Evolutionary conservation across 2,329 filamentous ascomycete genomes (phyloP), one percentile per base, ranked within the genome.

Genomic region (Colletotrichum sansevieriae): DNA sequence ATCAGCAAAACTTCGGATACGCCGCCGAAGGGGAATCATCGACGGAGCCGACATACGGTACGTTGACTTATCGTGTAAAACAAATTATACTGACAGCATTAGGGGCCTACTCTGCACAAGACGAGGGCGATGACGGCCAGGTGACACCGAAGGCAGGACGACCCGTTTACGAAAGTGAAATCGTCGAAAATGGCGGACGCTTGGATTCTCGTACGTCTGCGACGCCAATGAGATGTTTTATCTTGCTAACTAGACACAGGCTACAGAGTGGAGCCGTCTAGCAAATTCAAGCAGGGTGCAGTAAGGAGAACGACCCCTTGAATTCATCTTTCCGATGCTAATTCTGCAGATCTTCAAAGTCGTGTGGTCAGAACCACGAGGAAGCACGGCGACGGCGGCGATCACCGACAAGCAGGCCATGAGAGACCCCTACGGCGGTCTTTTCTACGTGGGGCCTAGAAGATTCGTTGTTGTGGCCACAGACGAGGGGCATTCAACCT

Each of bases 381-480:
- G 85, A 10, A 70, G 74, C 20, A 47, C 35, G 11, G 76, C 76
- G 13, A 77, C 78, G 11, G 73, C 72, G 44, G 63, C 76, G 3
- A 72, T 74, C 1, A 78, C 75, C 8, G 79, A 75, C 25, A 76
- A 73, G 46, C 74, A 77, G 5, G 78, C 76, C 35, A 77, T 78
- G 22, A 76, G 76, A 55, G 79, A 79, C 37, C 75, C 75, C 37
- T 76, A 76, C 51, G 75, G 77, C 13, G 78, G 78, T 9, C 77
- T 75, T 13, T 83, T 87, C 47, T 84, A 84, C 66, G 77, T 83
- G 18, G 84, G 84, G 1, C 83, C 86, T 62, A 82, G 86, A 4
- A 83, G 86, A 3, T 89, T 88, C 63, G 83, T 89, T 46, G 82
- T 89, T 4, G 79, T 88, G 15, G 81, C 78, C 1, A 85, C 82